Conservation (phyloP, 805 yeast species). For the Cyberlindnera saturnus region DNA sequence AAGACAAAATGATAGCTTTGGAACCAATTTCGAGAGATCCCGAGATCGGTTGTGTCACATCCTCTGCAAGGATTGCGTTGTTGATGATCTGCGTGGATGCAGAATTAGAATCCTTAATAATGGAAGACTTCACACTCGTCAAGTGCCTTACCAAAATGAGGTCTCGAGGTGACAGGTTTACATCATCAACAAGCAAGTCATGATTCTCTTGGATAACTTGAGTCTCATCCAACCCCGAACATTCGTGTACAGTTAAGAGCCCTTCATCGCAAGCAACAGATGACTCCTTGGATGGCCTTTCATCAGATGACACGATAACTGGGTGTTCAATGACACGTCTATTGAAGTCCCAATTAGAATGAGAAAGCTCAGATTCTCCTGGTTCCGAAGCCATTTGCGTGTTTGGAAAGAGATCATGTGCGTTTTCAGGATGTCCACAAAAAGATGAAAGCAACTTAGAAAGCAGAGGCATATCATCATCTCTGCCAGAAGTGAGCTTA, state of each 20-base stretch:
- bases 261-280: no score
- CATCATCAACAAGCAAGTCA: not conserved
- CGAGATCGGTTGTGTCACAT: not conserved
- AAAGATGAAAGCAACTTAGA: not conserved
- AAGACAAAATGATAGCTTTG: not conserved
- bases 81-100: conserved; percentile 3
- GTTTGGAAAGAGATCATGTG: no score
- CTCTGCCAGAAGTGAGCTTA: not conserved
- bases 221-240: not conserved
- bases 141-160: not conserved
- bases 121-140: not conserved
- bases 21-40: not conserved
- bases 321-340: not conserved
- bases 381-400: no score
- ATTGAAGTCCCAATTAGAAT: no score
- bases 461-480: not conserved
- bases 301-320: not conserved
- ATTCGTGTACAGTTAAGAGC: no score
- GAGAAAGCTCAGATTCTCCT: no score
- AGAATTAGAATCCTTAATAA: not conserved
- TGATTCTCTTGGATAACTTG: not conserved
- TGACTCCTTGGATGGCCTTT: not conserved
- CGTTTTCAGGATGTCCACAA: no score
- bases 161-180: conserved; percentile 1
- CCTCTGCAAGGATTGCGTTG: not conserved